Evolutionary conservation across 75 land plant genomes (phyloP).

Genomic region (Picea glauca): DNA sequence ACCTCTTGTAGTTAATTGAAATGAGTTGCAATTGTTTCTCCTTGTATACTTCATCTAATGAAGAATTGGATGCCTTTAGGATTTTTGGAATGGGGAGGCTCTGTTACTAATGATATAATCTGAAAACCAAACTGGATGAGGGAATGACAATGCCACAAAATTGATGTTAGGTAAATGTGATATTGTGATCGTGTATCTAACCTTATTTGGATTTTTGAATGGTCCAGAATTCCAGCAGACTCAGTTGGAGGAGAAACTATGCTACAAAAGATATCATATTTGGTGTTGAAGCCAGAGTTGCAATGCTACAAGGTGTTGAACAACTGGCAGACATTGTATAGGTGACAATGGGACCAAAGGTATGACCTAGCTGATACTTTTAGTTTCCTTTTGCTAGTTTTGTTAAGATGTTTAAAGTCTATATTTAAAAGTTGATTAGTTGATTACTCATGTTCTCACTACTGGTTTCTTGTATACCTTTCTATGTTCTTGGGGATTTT

Average conservation of each 20-base stretch:
- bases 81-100: not conserved
- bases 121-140: not conserved
- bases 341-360: constrained; percentile 96
- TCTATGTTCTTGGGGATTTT: no score
- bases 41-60: not conserved
- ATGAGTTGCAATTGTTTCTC: not conserved
- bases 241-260: constrained; percentile 53
- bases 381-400: not conserved
- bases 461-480: no score
- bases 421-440: no score
- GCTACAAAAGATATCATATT: constrained; percentile 80
- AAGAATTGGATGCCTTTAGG: not conserved
- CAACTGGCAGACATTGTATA: constrained; percentile 90
- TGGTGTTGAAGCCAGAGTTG: constrained; percentile 79
- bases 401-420: not conserved
- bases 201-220: not conserved
- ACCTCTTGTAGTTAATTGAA: not conserved
- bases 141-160: not conserved
- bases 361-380: constrained; percentile 1
- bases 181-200: not conserved
- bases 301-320: constrained; percentile 90
- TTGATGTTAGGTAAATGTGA: no score
- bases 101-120: not conserved
- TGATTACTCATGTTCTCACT: no score
- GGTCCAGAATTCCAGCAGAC: constrained; percentile 28